Conservation (phyloP, 495 filamentous ascomycete species). For the Talaromyces thailandensis region DNA sequence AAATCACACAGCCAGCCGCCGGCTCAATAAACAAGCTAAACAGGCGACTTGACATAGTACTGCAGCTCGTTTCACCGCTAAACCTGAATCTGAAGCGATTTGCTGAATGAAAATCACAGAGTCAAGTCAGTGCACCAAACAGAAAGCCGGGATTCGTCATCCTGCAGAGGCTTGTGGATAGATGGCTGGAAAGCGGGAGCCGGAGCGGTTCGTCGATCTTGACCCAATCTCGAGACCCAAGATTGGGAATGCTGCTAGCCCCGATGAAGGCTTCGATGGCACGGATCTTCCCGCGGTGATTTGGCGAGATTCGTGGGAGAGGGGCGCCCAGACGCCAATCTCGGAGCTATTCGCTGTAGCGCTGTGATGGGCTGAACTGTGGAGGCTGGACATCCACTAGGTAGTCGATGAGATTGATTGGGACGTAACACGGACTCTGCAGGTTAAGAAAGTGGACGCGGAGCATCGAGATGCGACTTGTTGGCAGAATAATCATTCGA, state of each 20-base stretch:
- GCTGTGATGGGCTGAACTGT: neutral
- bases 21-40: neutral
- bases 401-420: neutral
- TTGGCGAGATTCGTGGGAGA: neutral
- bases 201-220: slow-evolving; percentile 4
- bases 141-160: neutral
- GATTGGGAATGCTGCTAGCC: neutral
- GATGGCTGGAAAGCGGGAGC: slow-evolving; percentile 1
- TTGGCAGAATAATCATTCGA: neutral
- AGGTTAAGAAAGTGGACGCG: neutral
- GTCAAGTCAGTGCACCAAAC: neutral
- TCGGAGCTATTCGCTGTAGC: neutral
- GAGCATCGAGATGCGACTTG: neutral
- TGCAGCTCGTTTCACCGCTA: neutral
- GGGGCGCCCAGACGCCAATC: neutral
- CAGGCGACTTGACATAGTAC: neutral
- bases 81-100: neutral
- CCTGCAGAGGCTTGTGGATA: neutral
- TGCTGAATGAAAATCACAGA: neutral
- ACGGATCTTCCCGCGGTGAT: neutral
- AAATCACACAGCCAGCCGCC: neutral
- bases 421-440: neutral
- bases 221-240: neutral
- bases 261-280: neutral
- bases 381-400: neutral